Conservation (phyloP, 495 filamentous ascomycete species). For the Aspergillus conjunctus region DNA sequence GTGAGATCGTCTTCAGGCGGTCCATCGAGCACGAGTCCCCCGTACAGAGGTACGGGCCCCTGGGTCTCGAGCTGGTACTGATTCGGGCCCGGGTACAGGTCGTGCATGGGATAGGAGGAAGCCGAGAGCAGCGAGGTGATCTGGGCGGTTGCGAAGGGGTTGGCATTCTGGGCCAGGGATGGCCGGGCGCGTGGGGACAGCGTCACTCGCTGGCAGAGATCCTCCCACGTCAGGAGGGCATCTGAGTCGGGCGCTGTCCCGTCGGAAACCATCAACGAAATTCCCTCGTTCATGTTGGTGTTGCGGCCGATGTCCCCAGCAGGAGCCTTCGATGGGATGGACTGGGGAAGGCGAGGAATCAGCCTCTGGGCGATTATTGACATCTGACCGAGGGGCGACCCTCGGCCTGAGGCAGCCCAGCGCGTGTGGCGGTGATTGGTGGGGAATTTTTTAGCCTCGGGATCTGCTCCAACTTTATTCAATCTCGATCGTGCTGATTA, state of each 20-base stretch:
- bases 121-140: conserved; percentile 28
- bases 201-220: neutral
- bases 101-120: conserved; percentile 30
- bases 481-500: too few relatives aligned
- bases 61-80: neutral
- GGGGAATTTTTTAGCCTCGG: neutral
- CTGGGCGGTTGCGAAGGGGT: conserved; percentile 8
- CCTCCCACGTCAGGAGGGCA: neutral
- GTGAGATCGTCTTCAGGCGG: neutral
- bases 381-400: neutral
- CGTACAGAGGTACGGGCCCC: neutral
- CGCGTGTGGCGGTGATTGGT: neutral
- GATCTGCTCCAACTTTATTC: too few relatives aligned
- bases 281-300: neutral
- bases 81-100: conserved; percentile 11
- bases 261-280: neutral
- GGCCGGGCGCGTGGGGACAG: conserved; percentile 1
- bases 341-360: neutral
- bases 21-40: neutral
- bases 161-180: neutral
- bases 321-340: neutral
- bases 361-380: neutral
- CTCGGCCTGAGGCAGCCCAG: neutral
- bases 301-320: too few relatives aligned
- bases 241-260: neutral